Evolutionary conservation across 2,329 filamentous ascomycete species (phyloP).

Genomic region (Calonectria leucothoes): DNA sequence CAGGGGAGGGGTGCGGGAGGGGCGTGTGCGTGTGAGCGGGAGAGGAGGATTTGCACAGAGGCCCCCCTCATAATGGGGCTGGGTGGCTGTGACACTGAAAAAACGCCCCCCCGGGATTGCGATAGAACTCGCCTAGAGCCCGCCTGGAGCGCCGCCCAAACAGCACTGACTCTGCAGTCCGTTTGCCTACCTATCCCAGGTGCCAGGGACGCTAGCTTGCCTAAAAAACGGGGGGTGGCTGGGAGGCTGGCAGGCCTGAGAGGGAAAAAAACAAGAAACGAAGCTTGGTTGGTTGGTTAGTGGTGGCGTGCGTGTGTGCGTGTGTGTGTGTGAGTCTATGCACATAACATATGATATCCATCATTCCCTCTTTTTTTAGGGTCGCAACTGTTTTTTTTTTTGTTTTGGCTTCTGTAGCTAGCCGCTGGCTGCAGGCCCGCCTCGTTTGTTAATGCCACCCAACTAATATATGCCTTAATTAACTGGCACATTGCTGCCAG

Average conservation of each 20-base stretch:
- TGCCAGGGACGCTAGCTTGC: constrained; percentile 5
- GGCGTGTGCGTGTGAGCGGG: background rate
- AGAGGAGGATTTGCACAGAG: background rate
- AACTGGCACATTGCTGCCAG: background rate
- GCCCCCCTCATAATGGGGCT: background rate
- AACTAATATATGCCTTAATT: constrained; percentile 2
- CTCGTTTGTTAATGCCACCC: background rate
- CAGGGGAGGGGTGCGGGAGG: background rate
- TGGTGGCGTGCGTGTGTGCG: too few species aligned
- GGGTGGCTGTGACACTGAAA: background rate
- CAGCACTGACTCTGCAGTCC: background rate
- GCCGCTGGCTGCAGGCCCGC: background rate
- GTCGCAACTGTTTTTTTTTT: background rate
- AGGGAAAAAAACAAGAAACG: background rate
- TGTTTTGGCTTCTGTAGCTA: background rate
- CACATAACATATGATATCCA: constrained; percentile 1
- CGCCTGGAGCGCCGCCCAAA: background rate
- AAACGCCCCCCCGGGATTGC: background rate
- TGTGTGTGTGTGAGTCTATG: background rate
- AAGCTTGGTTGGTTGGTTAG: background rate
- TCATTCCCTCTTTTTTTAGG: background rate
- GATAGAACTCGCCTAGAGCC: background rate
- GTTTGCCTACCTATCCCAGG: background rate
- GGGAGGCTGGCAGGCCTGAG: background rate
- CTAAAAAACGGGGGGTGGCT: constrained; percentile 3